Conservation (phyloP, 176 grass and related monocot genomes). For the Juncus effusus region DNA sequence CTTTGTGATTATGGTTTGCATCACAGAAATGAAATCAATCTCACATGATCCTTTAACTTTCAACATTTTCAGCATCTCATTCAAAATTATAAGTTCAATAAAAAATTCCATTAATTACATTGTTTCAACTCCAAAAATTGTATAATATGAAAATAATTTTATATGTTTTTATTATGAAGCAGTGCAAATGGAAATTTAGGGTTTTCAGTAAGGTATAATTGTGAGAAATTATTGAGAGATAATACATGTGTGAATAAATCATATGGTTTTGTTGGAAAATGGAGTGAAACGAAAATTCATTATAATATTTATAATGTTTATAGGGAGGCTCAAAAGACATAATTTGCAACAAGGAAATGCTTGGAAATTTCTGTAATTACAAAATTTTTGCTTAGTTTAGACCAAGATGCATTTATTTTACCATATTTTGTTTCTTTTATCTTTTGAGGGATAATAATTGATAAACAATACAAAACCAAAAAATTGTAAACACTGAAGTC, state of each 20-base stretch:
- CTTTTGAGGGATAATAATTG: neutral
- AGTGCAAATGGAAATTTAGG: too few relatives aligned
- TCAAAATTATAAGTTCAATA: conserved; percentile 56
- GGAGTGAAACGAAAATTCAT: too few relatives aligned
- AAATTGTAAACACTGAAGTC: neutral
- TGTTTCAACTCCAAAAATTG: conserved; percentile 38
- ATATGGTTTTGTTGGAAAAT: too few relatives aligned
- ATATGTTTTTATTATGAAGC: too few relatives aligned
- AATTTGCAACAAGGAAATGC: conserved; percentile 35
- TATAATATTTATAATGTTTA: too few relatives aligned
- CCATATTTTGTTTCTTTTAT: neutral
- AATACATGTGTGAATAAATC: too few relatives aligned
- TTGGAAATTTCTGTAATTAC: conserved; percentile 50
- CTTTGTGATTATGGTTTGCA: conserved; percentile 51
- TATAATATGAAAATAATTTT: neutral
- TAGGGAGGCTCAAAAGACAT: too few relatives aligned
- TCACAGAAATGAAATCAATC: conserved; percentile 49
- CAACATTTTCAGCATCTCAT: conserved; percentile 42
- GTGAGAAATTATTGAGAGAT: too few relatives aligned
- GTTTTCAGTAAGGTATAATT: too few relatives aligned
- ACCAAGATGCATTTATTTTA: neutral
- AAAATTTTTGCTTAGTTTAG: neutral
- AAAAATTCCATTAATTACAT: conserved; percentile 56
- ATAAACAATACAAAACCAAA: neutral
- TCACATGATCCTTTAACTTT: conserved; percentile 60